Conservation (phyloP, 148 eudicot genomes). For the Vaccinium myrtillus region DNA sequence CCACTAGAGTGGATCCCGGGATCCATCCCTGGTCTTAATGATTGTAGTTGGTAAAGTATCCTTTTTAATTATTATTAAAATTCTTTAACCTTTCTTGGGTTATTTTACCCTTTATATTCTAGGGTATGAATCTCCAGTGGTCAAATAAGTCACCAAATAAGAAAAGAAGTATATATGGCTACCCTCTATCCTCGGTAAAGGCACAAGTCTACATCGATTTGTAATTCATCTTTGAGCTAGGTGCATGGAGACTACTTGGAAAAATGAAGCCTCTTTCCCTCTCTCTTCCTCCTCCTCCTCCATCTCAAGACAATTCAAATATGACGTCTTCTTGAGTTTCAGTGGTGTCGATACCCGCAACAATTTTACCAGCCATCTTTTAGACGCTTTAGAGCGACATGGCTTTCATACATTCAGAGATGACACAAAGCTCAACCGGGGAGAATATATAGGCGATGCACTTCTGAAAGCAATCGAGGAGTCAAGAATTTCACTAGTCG, state of each 20-base stretch:
- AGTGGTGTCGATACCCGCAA: neutral
- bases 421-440: neutral
- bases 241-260: neutral
- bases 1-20: too few relatives aligned
- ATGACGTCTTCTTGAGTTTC: constrained; percentile 4
- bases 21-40: too few relatives aligned
- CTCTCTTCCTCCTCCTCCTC: neutral
- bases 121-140: neutral
- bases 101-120: neutral
- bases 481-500: too few relatives aligned
- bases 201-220: neutral
- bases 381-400: neutral
- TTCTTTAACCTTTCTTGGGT: too few relatives aligned
- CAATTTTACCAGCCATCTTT: constrained; percentile 5
- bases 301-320: neutral
- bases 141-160: neutral
- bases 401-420: neutral
- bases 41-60: too few relatives aligned
- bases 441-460: neutral
- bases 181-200: neutral
- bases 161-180: neutral
- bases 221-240: neutral
- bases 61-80: too few relatives aligned
- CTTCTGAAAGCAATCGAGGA: too few relatives aligned
- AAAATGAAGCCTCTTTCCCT: neutral